Evolutionary conservation across 2,329 filamentous ascomycete genomes (phyloP), one percentile per base, ranked within the genome.

Genomic region (Alternaria arborescens): DNA sequence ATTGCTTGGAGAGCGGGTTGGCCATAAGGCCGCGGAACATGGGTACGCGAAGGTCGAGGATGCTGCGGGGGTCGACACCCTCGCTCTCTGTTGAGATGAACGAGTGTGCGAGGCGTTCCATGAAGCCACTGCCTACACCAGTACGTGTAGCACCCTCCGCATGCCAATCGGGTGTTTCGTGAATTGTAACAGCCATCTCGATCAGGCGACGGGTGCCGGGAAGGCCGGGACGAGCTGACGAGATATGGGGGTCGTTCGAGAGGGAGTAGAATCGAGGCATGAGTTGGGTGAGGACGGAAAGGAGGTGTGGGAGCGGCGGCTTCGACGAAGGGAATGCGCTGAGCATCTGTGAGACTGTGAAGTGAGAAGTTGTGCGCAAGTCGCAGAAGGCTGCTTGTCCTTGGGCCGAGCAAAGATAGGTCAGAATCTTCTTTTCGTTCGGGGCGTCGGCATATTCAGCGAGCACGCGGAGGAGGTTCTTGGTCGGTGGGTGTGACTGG

Each of bases 1-100:
- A 99, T 75, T 97, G 89, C 75, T 90, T 91, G 11, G 94, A 95
- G 1, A 99, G 86, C 0, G 95, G 95, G 78, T 99, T 99, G 63
- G 93, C 90, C 95, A 99, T 99, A 43, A 99, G 84, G 0, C 95
- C 95, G 74, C 97, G 93, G 87, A 99, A 99, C 92, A 99, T 97
- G 71, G 95, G 95, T 5, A 98, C 84, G 69, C 92, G 89, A 16
- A 98, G 75, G 67, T 93, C 87, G 3, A 87, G 80, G 24, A 82
- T 71, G 32, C 76, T 68, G 52, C 74, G 70, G 11, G 77, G 80
- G 59, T 84, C 81, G 34, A 82, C 75, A 80, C 84, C 50, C 81
- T 84, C 80, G 34, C 84, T 80, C 75, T 92, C 88, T 1, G 91
- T 88, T 14, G 86, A 85, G 69, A 94, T 85, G 75, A 91, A 91